Evolutionary conservation across 2,329 filamentous ascomycete species (phyloP), one percentile per base, ranked within the genome.

Genomic region (Diaporthe citri): DNA sequence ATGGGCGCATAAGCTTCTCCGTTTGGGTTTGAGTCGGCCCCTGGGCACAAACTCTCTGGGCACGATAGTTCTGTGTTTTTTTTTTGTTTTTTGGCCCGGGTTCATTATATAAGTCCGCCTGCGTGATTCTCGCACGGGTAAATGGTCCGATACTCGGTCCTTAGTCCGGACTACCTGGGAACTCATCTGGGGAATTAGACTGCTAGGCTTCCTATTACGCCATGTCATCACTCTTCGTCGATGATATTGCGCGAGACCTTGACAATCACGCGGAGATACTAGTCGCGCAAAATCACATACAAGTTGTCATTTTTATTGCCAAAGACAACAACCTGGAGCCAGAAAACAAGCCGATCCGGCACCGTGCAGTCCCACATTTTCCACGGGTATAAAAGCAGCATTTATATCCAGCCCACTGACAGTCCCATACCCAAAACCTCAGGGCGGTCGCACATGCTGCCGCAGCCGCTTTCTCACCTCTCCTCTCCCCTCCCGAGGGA

Each of bases 351-450:
- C 64, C 64, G 64, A 55, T 52, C 64, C 64, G 64, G 48, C 64
- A 69, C 64, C 64, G 64, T 55, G 34, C 46, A 41, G 64, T 69
- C 64, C 64, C 64, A 55, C 64, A 69, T 22, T 55, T 55, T 10
- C 4, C 22, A 51, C 34, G 48, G 31, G n/a, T 31, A 52, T 20
- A 52, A 34, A 66, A 20, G 25, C 31, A 12, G 12, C 9, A 55
- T 3, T 69, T 55, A 69, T 69, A 69, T 69, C 48, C 64, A 34
- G 64, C 15, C 34, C n/a, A 9, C n/a, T 39, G 17, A 28, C 28
- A 1, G 20, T 25, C 64, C 46, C 31, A 15, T 48, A n/a, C 12
- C 25, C 60, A 52, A 10, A 8, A 31, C 22, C 46, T 22, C 31
- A 28, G 46, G 31, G 31, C 34, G 46, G 46, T 3, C 46, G 12